A percentile compares a stretch with the other conserved stretches of the same genome.
These are phyloP conservation scores for Asterophora parasitica DNA, from an alignment of 768 basidiomycete genomes.

Conservation along the genomic window DNA sequence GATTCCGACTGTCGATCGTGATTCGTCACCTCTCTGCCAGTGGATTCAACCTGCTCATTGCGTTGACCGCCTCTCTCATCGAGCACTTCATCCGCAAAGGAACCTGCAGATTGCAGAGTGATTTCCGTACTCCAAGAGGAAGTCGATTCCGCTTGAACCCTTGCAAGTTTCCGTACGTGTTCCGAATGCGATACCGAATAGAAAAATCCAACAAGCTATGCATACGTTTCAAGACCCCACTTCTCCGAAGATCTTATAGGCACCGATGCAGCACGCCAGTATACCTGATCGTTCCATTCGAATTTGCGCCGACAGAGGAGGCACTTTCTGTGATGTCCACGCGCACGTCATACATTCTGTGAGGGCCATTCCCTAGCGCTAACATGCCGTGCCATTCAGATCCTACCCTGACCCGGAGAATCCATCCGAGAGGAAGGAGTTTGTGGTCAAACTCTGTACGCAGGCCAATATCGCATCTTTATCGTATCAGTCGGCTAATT, in stretches of 20 bases:
- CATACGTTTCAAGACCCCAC: not conserved
- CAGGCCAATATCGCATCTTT: slow-evolving; percentile 10
- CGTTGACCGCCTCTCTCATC: no score
- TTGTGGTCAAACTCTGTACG: slow-evolving; percentile 88
- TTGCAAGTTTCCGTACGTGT: slow-evolving; percentile 12
- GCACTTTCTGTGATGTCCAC: slow-evolving; percentile 89
- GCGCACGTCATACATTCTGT: slow-evolving; percentile 44
- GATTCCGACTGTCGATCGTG: no score
- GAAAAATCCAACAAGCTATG: slow-evolving; percentile 4
- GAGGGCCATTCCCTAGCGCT: not conserved
- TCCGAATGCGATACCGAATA: slow-evolving; percentile 6
- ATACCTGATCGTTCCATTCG: slow-evolving; percentile 75
- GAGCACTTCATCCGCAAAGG: no score
- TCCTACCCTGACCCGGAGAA: slow-evolving; percentile 73
- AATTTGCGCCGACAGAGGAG: slow-evolving; percentile 86
- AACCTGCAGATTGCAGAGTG: no score
- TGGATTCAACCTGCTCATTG: no score
- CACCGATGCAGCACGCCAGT: slow-evolving; percentile 8
- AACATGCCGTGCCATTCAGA: slow-evolving; percentile 27
- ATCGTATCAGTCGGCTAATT: not conserved
- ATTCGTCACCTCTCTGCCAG: no score
- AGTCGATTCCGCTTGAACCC: no score
- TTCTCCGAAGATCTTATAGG: not conserved
- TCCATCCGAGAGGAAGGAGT: slow-evolving; percentile 56
- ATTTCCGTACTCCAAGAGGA: no score